Conservation (phyloP, 352 stramenopile species). For the Pythium plurisporium region DNA sequence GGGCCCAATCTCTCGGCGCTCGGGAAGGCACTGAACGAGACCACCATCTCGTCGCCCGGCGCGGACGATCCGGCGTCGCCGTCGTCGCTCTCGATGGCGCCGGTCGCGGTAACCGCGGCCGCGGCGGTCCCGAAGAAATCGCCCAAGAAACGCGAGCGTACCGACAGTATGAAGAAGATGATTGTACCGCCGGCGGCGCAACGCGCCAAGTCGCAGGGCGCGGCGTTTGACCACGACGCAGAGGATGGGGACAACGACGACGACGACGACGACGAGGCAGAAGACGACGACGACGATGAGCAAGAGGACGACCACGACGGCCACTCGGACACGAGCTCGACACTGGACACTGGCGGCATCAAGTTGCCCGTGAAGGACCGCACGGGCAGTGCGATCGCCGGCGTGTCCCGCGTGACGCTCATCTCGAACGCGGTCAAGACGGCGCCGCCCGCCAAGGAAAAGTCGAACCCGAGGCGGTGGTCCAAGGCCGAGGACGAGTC, state of each 20-base stretch:
- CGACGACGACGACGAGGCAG: constrained; percentile 19
- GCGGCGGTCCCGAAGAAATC: constrained; percentile 38
- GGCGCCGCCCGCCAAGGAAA: constrained; percentile 75
- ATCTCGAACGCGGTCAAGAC: constrained; percentile 77
- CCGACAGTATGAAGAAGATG: constrained; percentile 78
- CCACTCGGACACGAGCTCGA: constrained; percentile 19
- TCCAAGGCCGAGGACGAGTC: constrained; percentile 80
- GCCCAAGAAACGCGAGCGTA: constrained; percentile 82
- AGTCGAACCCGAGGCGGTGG: constrained; percentile 80
- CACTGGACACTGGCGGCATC: constrained; percentile 10
- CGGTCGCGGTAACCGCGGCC: constrained; percentile 7
- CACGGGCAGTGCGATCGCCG: constrained; percentile 63
- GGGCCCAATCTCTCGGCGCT: constrained; percentile 64
- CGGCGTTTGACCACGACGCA: constrained; percentile 18
- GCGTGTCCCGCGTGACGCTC: constrained; percentile 57
- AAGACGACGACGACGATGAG: constrained; percentile 8
- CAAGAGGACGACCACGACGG: constrained; percentile 4
- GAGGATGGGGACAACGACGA: constrained; percentile 19
- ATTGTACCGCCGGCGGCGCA: constrained; percentile 59
- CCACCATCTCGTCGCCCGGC: constrained; percentile 52
- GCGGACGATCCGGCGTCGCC: constrained; percentile 12
- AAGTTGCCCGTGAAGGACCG: constrained; percentile 72
- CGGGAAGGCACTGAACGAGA: constrained; percentile 67
- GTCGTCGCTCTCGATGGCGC: constrained; percentile 22
- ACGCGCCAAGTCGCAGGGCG: constrained; percentile 30